Evolutionary conservation across 441 rosid species (phyloP).

Genomic region (Melastoma candidum): DNA sequence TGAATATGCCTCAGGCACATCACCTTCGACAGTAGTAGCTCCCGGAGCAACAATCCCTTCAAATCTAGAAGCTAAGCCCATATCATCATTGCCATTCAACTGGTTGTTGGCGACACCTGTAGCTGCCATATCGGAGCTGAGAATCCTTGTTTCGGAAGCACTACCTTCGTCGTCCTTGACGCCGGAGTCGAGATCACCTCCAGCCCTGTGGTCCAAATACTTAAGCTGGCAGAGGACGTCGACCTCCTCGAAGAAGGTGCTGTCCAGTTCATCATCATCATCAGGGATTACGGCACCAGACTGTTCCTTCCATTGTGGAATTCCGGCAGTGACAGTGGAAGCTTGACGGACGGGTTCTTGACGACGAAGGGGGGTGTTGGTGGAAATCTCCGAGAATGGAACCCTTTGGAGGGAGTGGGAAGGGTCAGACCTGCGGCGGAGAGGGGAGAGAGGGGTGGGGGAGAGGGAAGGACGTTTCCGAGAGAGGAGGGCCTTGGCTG

Average conservation of each 20-base stretch:
- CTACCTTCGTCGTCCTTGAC: no score
- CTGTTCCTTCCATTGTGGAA: conserved; percentile 7
- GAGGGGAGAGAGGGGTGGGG: conserved; percentile 1
- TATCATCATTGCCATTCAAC: background rate
- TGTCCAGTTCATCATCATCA: conserved; percentile 72
- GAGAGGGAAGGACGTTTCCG: conserved; percentile 38
- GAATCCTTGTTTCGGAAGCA: no score
- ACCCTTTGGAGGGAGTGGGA: conserved; percentile 20
- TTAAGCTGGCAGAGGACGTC: conserved; percentile 51
- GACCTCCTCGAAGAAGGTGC: conserved; percentile 54
- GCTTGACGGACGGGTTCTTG: no score
- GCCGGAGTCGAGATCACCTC: conserved; percentile 18
- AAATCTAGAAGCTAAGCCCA: conserved; percentile 12
- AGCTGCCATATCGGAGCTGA: background rate
- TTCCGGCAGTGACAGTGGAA: conserved; percentile 9
- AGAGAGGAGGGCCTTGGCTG: conserved; percentile 45
- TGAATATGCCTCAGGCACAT: conserved; percentile 53
- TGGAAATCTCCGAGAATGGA: conserved; percentile 51
- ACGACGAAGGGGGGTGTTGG: conserved; percentile 23
- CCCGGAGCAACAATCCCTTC: conserved; percentile 23
- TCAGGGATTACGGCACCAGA: conserved; percentile 42
- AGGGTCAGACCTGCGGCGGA: background rate
- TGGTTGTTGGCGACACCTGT: conserved; percentile 11
- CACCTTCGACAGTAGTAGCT: conserved; percentile 14
- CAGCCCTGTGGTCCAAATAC: conserved; percentile 31